Conservation (phyloP, 2,329 filamentous ascomycete genomes). For the Alternaria incomplexa region DNA sequence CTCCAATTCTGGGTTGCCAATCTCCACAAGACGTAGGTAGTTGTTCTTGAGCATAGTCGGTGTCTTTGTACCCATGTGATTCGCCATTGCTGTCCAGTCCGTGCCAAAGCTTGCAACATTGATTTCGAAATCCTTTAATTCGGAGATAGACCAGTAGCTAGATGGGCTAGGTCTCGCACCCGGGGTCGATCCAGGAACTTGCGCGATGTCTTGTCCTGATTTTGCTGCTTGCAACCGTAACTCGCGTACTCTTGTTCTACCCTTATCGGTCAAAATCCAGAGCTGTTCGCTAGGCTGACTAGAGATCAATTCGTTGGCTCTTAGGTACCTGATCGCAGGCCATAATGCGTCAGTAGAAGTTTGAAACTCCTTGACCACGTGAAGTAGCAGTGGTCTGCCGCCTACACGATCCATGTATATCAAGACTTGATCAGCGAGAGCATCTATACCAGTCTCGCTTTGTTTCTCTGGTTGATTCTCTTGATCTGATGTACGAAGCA, state of each 20-base stretch:
- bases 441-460: not conserved
- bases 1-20: conserved; percentile 51
- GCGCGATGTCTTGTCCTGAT: not conserved
- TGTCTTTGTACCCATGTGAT: conserved; percentile 82
- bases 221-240: not conserved
- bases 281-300: not conserved
- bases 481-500: not conserved
- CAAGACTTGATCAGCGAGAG: not conserved
- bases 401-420: not conserved
- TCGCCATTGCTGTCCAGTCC: conserved; percentile 77
- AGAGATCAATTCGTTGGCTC: not conserved
- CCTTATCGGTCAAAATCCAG: not conserved
- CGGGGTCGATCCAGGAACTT: conserved; percentile 36
- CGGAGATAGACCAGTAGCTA: conserved; percentile 75
- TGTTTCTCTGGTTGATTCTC: not conserved
- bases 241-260: not conserved
- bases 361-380: not conserved
- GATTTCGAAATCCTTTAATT: conserved; percentile 76
- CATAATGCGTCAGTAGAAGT: not conserved
- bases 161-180: conserved; percentile 66
- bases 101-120: conserved; percentile 77
- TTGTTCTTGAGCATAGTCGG: conserved; percentile 74
- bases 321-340: not conserved
- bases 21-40: conserved; percentile 54
- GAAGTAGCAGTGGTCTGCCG: too few species aligned